A percentile compares a stretch with the other conserved stretches of the same genome.
phyloP scores from a whole-genome alignment of 2,329 filamentous ascomycete species.

The Podosphaera xanthii region DNA sequence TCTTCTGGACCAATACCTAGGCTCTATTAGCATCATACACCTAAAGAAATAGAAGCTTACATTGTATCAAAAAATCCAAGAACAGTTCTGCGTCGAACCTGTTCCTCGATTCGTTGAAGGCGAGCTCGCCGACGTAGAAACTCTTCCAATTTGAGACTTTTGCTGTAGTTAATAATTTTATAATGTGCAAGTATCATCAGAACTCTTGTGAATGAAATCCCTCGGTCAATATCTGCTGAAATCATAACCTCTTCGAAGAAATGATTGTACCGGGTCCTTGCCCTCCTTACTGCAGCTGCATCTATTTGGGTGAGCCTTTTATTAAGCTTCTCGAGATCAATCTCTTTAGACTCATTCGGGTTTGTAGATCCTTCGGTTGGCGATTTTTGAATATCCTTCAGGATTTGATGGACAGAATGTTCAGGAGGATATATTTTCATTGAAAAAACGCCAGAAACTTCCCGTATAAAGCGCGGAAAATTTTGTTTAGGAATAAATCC shows the following conservation, averaged over 20 bases:
- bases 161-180: slow-evolving; percentile 95
- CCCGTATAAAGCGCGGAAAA: slow-evolving; percentile 71
- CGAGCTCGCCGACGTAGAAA: slow-evolving; percentile 77
- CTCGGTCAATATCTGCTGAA: slow-evolving; percentile 68
- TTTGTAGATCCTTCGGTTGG: slow-evolving; percentile 23
- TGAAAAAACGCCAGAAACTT: slow-evolving; percentile 85
- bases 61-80: slow-evolving; percentile 89
- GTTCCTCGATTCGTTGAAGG: slow-evolving; percentile 83
- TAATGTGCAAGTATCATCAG: slow-evolving; percentile 94
- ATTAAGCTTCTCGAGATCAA: slow-evolving; percentile 60
- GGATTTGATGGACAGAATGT: slow-evolving; percentile 63
- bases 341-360: slow-evolving; percentile 25
- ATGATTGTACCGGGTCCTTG: slow-evolving; percentile 64
- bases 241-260: slow-evolving; percentile 96
- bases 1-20: slow-evolving; percentile 57
- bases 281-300: slow-evolving; percentile 45
- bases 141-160: slow-evolving; percentile 83
- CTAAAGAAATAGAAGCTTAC: slow-evolving; percentile 21
- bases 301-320: slow-evolving; percentile 51
- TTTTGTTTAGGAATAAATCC: slow-evolving; percentile 78
- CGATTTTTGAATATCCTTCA: slow-evolving; percentile 50
- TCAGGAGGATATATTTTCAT: slow-evolving; percentile 92
- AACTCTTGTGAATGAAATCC: slow-evolving; percentile 77
- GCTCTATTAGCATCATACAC: slow-evolving; percentile 7
- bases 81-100: slow-evolving; percentile 72